These are phyloP conservation scores for Lachnellula hyalina DNA, from an alignment of 2,329 filamentous ascomycete species.

Conservation along the genomic window DNA sequence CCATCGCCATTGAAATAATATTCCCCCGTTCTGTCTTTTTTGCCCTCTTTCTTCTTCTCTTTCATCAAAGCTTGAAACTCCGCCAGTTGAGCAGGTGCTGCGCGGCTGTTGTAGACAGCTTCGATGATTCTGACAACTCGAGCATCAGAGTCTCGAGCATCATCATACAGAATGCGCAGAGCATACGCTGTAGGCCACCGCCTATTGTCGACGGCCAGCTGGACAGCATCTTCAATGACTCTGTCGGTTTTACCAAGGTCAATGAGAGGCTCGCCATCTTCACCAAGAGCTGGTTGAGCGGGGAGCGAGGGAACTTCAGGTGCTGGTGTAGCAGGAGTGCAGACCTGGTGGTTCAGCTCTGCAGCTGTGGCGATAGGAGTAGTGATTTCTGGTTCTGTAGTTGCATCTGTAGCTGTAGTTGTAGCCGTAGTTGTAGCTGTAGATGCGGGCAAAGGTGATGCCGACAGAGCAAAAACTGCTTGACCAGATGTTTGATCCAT, in stretches of 20 bases:
- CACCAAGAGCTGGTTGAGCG: not conserved
- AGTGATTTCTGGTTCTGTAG: not conserved
- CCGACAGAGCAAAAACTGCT: slow-evolving; percentile 11
- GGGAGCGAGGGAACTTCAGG: not conserved
- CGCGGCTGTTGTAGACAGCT: slow-evolving; percentile 52
- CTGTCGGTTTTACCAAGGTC: slow-evolving; percentile 37
- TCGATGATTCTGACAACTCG: slow-evolving; percentile 53
- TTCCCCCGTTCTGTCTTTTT: slow-evolving; percentile 45
- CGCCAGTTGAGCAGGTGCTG: slow-evolving; percentile 45
- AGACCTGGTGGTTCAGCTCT: not conserved
- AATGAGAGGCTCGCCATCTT: slow-evolving; percentile 17
- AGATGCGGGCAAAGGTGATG: slow-evolving; percentile 10
- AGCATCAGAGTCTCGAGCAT: slow-evolving; percentile 43
- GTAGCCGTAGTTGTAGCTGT: not conserved
- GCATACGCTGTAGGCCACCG: slow-evolving; percentile 60
- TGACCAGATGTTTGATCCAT: slow-evolving; percentile 10
- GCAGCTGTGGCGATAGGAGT: slow-evolving; percentile 1
- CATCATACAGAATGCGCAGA: slow-evolving; percentile 54
- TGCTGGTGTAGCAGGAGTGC: not conserved
- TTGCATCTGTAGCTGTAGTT: not conserved
- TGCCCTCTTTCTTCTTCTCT: slow-evolving; percentile 52
- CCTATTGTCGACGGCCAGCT: slow-evolving; percentile 50
- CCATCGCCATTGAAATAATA: slow-evolving; percentile 44
- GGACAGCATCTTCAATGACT: slow-evolving; percentile 53
- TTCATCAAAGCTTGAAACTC: slow-evolving; percentile 48